phyloP scores from a whole-genome alignment of 148 eudicot species.

The Rhododendron ovatum region DNA sequence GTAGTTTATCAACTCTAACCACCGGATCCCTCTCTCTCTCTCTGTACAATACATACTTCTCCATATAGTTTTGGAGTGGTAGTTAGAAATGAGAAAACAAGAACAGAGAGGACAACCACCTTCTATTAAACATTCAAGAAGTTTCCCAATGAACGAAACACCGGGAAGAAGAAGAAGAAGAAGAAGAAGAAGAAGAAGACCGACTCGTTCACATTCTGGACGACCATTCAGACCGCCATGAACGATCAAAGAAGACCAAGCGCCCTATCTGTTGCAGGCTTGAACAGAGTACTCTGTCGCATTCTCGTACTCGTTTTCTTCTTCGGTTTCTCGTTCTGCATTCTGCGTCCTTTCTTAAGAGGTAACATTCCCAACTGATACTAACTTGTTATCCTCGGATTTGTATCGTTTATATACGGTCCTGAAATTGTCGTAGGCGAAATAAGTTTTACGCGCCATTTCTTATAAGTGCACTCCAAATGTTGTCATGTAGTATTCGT shows the following conservation, averaged over 20 bases:
- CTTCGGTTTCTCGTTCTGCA: too few relatives aligned
- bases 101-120: too few relatives aligned
- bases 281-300: neutral
- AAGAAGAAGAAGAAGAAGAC: neutral
- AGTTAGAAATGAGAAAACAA: neutral
- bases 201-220: neutral
- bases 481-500: neutral
- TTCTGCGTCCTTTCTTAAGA: too few relatives aligned
- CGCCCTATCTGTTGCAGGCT: too few relatives aligned
- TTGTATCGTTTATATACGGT: too few relatives aligned
- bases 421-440: neutral
- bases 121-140: neutral
- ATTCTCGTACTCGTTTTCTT: too few relatives aligned
- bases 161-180: neutral
- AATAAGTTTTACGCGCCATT: neutral
- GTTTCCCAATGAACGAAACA: neutral
- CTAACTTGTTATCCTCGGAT: too few relatives aligned
- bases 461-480: neutral
- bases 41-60: too few relatives aligned
- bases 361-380: too few relatives aligned
- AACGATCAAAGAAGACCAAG: slow-evolving; percentile 18
- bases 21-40: too few relatives aligned
- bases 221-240: slow-evolving; percentile 17
- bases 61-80: too few relatives aligned
- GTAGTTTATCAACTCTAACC: too few relatives aligned